Conservation (phyloP, 257 asterid genomes). For the Scutellaria galericulata region DNA sequence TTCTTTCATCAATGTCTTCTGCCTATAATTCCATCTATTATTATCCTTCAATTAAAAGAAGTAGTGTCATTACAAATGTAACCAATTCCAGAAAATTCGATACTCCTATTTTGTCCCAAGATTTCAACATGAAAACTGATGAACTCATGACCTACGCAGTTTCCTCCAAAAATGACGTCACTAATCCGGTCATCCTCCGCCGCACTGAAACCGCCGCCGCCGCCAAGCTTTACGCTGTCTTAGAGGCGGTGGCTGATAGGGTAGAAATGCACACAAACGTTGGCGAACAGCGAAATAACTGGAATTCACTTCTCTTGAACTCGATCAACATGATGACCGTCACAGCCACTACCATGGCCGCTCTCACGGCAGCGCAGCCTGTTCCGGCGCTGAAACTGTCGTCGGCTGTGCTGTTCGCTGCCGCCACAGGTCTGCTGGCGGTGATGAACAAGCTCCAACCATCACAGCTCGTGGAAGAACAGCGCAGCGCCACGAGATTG, state of each 20-base stretch:
- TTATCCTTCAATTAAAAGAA: constrained; percentile 19
- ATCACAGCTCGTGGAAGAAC: constrained; percentile 44
- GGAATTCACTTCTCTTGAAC: constrained; percentile 46
- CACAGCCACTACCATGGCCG: constrained; percentile 45
- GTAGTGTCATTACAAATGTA: constrained; percentile 1
- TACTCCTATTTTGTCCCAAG: not conserved
- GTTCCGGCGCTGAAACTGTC: constrained; percentile 19
- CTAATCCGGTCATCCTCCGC: constrained; percentile 14
- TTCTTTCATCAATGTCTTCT: constrained; percentile 20
- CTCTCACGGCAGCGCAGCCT: constrained; percentile 28
- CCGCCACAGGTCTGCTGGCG: constrained; percentile 32
- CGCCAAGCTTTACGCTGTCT: constrained; percentile 39
- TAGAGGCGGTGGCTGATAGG: constrained; percentile 50
- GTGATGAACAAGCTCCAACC: constrained; percentile 44
- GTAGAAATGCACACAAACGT: constrained; percentile 48
- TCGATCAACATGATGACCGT: constrained; percentile 43
- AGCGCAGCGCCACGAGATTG: constrained; percentile 35
- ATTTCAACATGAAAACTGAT: not conserved
- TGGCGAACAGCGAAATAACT: constrained; percentile 48
- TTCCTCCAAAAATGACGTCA: constrained; percentile 5
- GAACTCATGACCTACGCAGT: not conserved
- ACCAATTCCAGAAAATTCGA: not conserved
- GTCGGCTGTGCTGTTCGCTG: constrained; percentile 20
- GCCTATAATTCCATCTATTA: constrained; percentile 6
- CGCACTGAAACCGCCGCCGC: not conserved